Percentiles rank a stretch among this genome's conserved stretches.
Evolutionary conservation across 306 rosid species (phyloP).

Genomic region (Acacia crassicarpa): DNA sequence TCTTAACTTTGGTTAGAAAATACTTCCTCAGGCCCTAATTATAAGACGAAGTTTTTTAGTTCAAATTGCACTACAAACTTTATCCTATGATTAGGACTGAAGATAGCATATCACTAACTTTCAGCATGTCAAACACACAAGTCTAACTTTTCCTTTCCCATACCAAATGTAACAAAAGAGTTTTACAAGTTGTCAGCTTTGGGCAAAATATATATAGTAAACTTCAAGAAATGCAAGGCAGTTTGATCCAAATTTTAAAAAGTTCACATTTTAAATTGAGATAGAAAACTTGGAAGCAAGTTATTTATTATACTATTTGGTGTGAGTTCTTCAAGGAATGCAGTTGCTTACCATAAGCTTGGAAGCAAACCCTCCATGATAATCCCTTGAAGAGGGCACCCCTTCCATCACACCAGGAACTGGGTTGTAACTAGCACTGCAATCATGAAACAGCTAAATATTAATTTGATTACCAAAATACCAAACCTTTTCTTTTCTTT

Average conservation of each 20-base stretch:
- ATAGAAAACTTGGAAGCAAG: background rate
- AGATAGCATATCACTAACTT: background rate
- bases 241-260: constrained; percentile 1
- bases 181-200: background rate
- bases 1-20: background rate
- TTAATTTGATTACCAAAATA: constrained; percentile 15
- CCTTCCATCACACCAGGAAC: constrained; percentile 95
- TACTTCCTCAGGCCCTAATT: no score
- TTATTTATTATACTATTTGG: background rate
- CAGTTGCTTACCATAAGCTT: constrained; percentile 77
- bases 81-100: no score
- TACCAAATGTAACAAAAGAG: background rate
- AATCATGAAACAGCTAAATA: constrained; percentile 26
- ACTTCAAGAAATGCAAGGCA: background rate
- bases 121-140: background rate
- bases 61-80: no score
- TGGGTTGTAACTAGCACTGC: constrained; percentile 91
- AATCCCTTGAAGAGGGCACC: constrained; percentile 86
- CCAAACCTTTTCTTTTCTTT: background rate
- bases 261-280: background rate
- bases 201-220: background rate
- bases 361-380: constrained; percentile 89
- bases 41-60: no score
- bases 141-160: background rate
- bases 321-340: background rate